phyloP scores from a whole-genome alignment of 768 basidiomycete genomes.

The Leccinum boreale region DNA sequence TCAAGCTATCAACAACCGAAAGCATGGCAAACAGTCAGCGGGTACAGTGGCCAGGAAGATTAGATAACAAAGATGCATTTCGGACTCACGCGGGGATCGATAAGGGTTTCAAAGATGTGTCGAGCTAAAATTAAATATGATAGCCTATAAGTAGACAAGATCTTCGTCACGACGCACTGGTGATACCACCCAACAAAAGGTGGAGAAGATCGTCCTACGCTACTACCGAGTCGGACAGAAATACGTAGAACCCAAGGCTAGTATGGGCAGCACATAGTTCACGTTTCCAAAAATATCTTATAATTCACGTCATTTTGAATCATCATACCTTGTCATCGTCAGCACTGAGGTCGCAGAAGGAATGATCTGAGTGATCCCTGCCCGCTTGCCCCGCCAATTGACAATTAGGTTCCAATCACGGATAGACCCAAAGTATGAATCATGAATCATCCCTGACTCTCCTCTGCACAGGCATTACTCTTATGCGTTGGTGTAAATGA shows the following conservation, averaged over 20 bases:
- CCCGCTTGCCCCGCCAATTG: too few relatives aligned
- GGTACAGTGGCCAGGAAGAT: neutral
- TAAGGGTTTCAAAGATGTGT: neutral
- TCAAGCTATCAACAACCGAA: slow-evolving; percentile 3
- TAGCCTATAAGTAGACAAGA: neutral
- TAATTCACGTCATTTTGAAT: neutral
- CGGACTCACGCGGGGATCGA: neutral
- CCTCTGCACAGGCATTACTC: slow-evolving; percentile 72
- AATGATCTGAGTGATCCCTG: neutral
- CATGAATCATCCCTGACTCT: slow-evolving; percentile 55
- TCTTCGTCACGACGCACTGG: neutral
- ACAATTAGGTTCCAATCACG: too few relatives aligned
- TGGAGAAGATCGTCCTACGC: too few relatives aligned
- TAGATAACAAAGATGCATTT: neutral
- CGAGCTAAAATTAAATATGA: slow-evolving; percentile 3
- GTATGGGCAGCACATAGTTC: too few relatives aligned
- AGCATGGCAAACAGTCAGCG: slow-evolving; percentile 8
- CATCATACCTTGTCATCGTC: neutral
- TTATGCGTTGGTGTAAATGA: slow-evolving; percentile 92
- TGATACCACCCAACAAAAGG: neutral
- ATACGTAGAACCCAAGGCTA: too few relatives aligned
- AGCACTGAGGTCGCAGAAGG: neutral
- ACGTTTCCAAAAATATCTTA: neutral
- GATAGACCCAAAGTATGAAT: neutral
- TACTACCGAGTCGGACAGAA: too few relatives aligned